Percentiles rank a stretch among this genome's conserved stretches.
phyloP scores from a whole-genome alignment of 75 land plant genomes.

The Pinus albicaulis region DNA sequence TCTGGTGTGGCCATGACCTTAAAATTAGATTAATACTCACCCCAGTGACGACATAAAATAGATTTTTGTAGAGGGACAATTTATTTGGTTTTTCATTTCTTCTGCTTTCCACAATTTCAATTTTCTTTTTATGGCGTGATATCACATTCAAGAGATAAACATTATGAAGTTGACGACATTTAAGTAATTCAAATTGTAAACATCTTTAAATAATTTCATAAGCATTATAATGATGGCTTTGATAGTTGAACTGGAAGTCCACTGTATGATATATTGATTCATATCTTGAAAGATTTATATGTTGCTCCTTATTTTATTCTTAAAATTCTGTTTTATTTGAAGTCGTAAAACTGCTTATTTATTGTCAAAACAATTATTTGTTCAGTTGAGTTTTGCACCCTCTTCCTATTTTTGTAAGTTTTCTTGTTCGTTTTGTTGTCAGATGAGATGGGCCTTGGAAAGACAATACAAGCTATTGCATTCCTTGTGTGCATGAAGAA shows the following conservation, averaged over 20 bases:
- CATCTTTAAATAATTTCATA: too few species aligned
- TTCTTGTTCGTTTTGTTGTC: conserved; percentile 9
- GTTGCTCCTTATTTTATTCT: too few species aligned
- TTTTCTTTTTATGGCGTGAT: neutral
- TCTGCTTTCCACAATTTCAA: neutral
- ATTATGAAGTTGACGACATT: too few species aligned
- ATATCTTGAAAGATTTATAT: too few species aligned
- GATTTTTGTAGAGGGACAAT: neutral
- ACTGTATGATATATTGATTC: too few species aligned
- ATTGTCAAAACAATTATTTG: neutral
- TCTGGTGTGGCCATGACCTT: too few species aligned
- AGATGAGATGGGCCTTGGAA: conserved; percentile 50
- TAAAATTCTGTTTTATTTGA: too few species aligned
- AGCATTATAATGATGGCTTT: neutral
- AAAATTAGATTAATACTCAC: neutral
- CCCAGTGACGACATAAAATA: neutral
- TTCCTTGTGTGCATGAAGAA: conserved; percentile 28
- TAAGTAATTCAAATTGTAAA: too few species aligned
- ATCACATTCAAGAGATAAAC: neutral
- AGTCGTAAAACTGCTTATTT: neutral
- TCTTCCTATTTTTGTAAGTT: conserved; percentile 7
- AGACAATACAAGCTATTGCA: conserved; percentile 36
- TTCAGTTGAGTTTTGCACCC: neutral
- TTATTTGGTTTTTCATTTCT: neutral
- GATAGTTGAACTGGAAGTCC: neutral